Percentiles rank a stretch among this genome's conserved stretches.
These are phyloP conservation scores for Coniochaeta prunicola DNA, from an alignment of 2,329 filamentous ascomycete species.

Conservation along the genomic window DNA sequence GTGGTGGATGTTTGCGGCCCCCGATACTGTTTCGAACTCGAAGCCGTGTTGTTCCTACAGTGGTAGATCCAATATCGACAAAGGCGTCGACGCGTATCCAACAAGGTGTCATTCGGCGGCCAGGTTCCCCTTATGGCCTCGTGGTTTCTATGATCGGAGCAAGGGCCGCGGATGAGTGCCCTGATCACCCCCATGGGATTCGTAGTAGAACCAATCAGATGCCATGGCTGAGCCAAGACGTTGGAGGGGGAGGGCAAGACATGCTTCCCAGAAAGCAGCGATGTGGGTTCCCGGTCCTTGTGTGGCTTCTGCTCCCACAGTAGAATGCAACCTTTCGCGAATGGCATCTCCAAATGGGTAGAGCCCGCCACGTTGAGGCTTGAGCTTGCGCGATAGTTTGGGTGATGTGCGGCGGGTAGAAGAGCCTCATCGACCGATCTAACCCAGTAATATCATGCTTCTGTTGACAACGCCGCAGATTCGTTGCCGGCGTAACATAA, in stretches of 20 bases:
- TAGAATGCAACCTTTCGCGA: background rate
- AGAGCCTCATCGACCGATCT: background rate
- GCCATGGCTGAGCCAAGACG: slow-evolving; percentile 1
- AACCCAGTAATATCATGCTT: background rate
- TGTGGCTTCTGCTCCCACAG: background rate
- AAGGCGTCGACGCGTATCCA: background rate
- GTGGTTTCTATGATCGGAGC: background rate
- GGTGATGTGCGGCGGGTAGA: background rate
- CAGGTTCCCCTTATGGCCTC: background rate
- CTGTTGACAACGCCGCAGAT: background rate
- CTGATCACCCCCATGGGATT: background rate
- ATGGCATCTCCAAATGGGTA: background rate
- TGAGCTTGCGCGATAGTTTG: background rate
- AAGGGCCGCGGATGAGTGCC: background rate
- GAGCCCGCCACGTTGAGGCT: background rate
- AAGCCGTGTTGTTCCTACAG: too few species aligned
- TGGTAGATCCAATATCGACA: background rate
- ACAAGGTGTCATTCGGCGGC: background rate
- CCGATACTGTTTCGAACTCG: too few species aligned
- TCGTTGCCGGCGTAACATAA: background rate
- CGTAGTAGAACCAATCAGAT: slow-evolving; percentile 3
- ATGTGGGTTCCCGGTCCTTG: background rate
- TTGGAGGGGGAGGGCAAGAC: slow-evolving; percentile 5
- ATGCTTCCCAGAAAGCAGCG: background rate
- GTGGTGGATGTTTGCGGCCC: too few species aligned